phyloP scores from a whole-genome alignment of 2,329 filamentous ascomycete genomes.

The Alternaria hordeiaustralica region DNA sequence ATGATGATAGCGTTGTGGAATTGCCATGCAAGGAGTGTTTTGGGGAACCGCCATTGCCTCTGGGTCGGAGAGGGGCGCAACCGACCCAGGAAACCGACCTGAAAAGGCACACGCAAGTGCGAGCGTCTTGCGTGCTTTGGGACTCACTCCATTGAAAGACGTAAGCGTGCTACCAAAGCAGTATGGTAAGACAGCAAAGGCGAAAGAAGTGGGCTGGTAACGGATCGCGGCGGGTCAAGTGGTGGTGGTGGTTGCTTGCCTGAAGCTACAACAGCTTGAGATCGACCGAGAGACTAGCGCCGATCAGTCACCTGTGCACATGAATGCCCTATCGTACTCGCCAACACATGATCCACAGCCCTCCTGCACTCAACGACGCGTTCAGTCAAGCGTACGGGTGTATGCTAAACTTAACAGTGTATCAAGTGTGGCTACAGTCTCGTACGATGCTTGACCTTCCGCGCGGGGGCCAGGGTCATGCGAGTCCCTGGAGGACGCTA shows the following conservation, averaged over 20 bases:
- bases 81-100: background rate
- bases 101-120: background rate
- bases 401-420: constrained; percentile 4
- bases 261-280: constrained; percentile 4
- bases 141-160: background rate
- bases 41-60: background rate
- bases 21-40: background rate
- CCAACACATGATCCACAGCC: constrained; percentile 2
- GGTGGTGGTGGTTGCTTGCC: constrained; percentile 6
- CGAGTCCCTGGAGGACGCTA: constrained; percentile 19
- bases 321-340: constrained; percentile 2
- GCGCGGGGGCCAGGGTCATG: constrained; percentile 28
- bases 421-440: constrained; percentile 8
- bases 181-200: background rate
- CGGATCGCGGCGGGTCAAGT: background rate
- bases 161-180: constrained; percentile 4
- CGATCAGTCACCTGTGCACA: constrained; percentile 6
- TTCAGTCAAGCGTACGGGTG: constrained; percentile 8
- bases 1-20: background rate
- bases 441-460: constrained; percentile 10
- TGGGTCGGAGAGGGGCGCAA: background rate
- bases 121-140: background rate
- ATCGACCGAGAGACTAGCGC: constrained; percentile 11
- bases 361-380: constrained; percentile 3
- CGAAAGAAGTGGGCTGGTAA: constrained; percentile 7